phyloP scores from a whole-genome alignment of 1,284 basidiomycete species.

The Puccinia novopanici region DNA sequence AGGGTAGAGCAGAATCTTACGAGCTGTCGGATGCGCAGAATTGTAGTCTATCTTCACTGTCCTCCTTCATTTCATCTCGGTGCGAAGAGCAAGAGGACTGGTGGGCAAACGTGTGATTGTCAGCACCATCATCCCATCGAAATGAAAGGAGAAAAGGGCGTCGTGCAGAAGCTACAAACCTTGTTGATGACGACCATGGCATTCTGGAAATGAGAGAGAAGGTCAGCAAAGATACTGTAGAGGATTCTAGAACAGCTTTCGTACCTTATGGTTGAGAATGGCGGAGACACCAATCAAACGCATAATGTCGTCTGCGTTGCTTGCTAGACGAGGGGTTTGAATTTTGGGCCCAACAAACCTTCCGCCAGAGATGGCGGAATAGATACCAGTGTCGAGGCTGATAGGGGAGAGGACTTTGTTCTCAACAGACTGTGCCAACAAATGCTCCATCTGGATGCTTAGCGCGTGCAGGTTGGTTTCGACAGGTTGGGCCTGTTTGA shows the following conservation, averaged over 20 bases:
- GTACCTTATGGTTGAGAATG: slow-evolving; percentile 38
- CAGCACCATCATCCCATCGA: not conserved
- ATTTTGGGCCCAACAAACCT: slow-evolving; percentile 21
- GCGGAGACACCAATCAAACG: slow-evolving; percentile 34
- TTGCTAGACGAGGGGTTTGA: slow-evolving; percentile 17
- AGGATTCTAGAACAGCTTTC: not conserved
- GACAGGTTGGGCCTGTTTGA: slow-evolving; percentile 33
- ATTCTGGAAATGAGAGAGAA: slow-evolving; percentile 11
- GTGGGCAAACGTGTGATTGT: not conserved
- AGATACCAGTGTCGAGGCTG: slow-evolving; percentile 45
- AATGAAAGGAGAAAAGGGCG: not conserved
- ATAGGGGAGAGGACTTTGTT: slow-evolving; percentile 46
- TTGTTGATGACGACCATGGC: slow-evolving; percentile 40
- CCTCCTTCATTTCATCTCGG: not conserved
- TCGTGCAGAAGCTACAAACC: slow-evolving; percentile 3
- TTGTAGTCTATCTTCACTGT: slow-evolving; percentile 3
- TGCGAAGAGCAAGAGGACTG: slow-evolving; percentile 22
- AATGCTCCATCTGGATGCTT: slow-evolving; percentile 14
- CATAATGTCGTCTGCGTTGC: slow-evolving; percentile 32
- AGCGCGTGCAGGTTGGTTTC: slow-evolving; percentile 33
- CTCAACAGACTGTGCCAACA: slow-evolving; percentile 29
- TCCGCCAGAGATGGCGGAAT: slow-evolving; percentile 32
- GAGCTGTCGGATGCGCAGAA: slow-evolving; percentile 48
- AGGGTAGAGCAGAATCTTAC: not conserved
- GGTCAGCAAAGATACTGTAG: not conserved